A percentile compares a stretch with the other conserved stretches of the same genome.
Conservation (phyloP, 441 rosid genomes). For the Gossypium gossypioides region DNA sequence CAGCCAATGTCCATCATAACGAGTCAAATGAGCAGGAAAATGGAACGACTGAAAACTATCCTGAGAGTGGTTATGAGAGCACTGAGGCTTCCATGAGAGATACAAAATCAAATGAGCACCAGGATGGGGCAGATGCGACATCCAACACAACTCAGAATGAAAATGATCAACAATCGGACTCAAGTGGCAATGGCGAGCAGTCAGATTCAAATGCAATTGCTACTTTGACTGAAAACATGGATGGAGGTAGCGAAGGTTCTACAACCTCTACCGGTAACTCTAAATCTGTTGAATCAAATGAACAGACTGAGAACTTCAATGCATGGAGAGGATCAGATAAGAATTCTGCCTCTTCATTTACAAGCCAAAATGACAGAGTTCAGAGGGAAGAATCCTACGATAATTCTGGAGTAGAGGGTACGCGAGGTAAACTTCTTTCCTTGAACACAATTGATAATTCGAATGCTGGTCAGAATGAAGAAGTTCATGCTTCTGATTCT, state of each 20-base stretch:
- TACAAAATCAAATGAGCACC: slow-evolving; percentile 28
- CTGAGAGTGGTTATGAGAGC: slow-evolving; percentile 25
- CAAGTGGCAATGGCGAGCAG: slow-evolving; percentile 30
- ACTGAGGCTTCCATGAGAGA: slow-evolving; percentile 19
- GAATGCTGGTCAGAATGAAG: slow-evolving; percentile 34
- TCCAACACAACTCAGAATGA: slow-evolving; percentile 19
- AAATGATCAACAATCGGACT: slow-evolving; percentile 27
- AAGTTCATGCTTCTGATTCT: slow-evolving; percentile 28
- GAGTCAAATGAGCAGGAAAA: slow-evolving; percentile 27
- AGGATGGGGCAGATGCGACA: slow-evolving; percentile 11
- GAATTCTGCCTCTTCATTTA: slow-evolving; percentile 14
- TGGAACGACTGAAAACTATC: slow-evolving; percentile 20
- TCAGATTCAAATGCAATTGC: slow-evolving; percentile 35
- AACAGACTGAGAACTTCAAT: slow-evolving; percentile 22
- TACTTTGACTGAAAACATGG: slow-evolving; percentile 28
- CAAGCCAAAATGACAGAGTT: slow-evolving; percentile 16
- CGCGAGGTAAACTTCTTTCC: slow-evolving; percentile 24
- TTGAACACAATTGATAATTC: slow-evolving; percentile 24
- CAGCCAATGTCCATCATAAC: slow-evolving; percentile 27
- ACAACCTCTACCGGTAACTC: slow-evolving; percentile 26
- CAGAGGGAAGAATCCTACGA: slow-evolving; percentile 20
- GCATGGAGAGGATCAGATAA: slow-evolving; percentile 17
- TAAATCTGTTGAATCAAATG: slow-evolving; percentile 23
- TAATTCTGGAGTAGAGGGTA: slow-evolving; percentile 23
- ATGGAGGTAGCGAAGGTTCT: slow-evolving; percentile 28